These are phyloP conservation scores for Amanita muscaria DNA, from an alignment of 768 basidiomycete genomes.

Conservation along the genomic window DNA sequence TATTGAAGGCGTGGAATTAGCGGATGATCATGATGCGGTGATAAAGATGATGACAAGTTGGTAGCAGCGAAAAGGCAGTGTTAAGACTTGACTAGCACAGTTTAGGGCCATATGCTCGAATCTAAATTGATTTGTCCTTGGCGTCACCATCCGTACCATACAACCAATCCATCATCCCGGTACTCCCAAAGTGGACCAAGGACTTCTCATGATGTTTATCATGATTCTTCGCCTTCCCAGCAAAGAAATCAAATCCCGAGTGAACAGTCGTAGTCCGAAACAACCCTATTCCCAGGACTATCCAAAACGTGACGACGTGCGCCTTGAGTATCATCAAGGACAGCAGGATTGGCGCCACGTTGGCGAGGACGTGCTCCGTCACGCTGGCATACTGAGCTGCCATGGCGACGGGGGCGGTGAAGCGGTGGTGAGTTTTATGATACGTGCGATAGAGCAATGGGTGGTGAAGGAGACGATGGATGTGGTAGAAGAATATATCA, in stretches of 20 bases:
- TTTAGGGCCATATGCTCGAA: no score
- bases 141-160: conserved; percentile 12
- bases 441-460: conserved; percentile 18
- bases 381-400: conserved; percentile 20
- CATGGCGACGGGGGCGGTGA: conserved; percentile 24
- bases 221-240: conserved; percentile 16
- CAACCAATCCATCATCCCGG: conserved; percentile 21
- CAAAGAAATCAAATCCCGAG: conserved; percentile 22
- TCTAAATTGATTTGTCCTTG: background rate
- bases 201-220: conserved; percentile 24
- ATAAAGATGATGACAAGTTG: no score
- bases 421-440: conserved; percentile 24
- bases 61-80: no score
- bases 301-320: conserved; percentile 21
- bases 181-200: conserved; percentile 18
- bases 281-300: conserved; percentile 18
- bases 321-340: conserved; percentile 18
- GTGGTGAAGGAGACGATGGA: conserved; percentile 20
- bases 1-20: no score
- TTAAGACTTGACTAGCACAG: no score
- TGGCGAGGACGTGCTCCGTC: conserved; percentile 21
- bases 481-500: conserved; percentile 23
- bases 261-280: conserved; percentile 22
- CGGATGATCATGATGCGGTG: no score
- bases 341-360: conserved; percentile 19